Base-by-base conservation (phyloP, 192 early-diverging fungal genomes). In the Fimicolochytrium jonesii region DNA sequence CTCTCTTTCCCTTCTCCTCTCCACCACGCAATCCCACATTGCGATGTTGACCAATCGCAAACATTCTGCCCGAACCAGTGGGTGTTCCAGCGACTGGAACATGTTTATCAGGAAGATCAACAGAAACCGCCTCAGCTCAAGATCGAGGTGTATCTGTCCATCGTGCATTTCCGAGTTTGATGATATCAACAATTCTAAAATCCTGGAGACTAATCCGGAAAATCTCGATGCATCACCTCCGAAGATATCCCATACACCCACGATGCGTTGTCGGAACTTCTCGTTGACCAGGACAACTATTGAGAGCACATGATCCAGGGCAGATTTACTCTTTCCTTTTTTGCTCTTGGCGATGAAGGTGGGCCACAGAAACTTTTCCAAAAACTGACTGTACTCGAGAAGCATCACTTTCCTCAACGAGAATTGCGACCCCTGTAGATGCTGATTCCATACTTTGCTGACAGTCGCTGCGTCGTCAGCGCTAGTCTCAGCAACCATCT, bases 211-310 rank as follows among this genome's bases (percentile, higher is more conserved):
- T 33, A 91, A 78, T 2, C 56, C 69, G 7, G 80, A 52, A 56
- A 89, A 88, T 56, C 77, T 66, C 13, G 48, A 35, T 9, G 60
- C 2, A 39, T 79, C 68, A 10, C 47, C 52, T 30, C 41, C 51
- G 34, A 57, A 55, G 29, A 79, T 41, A 15, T 43, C 39, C 69
- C 68, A 79, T 3, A 63, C 45, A 11, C 46, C 47, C 3, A 60
- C 26, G 20, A 93, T 73, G 22, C 84, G 75, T 57, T 92, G 84
- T 49, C 88, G 81, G 66, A 81, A 83, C 72, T 98, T 97, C 67
- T 95, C 95, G 72, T 97, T 97, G 6, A 93, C 63, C 75, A 98
- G 82, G 43, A 93, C 52, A 5, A 89, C 81, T 17, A 95, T 88
- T 1, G 93, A 91, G 9, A 95, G 44, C 4, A 88, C 66, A 51